phyloP scores from a whole-genome alignment of 805 yeast genomes.

The Kuraishia borneana region DNA sequence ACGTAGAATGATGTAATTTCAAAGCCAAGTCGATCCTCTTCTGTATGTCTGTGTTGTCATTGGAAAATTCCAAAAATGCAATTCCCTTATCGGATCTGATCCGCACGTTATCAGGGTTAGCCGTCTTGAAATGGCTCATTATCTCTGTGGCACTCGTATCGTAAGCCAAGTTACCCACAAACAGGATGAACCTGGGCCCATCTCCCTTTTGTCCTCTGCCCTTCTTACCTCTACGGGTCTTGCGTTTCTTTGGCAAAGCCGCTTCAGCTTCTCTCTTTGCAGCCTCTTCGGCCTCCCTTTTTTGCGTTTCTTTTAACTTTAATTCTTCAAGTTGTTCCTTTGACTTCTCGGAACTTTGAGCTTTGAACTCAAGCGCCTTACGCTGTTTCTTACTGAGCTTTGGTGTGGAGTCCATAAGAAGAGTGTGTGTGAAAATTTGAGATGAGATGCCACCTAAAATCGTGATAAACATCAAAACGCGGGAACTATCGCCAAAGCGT shows the following conservation, averaged over 20 bases:
- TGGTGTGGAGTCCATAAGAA: slow-evolving; percentile 4
- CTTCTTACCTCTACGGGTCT: slow-evolving; percentile 70
- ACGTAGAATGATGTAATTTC: slow-evolving; percentile 64
- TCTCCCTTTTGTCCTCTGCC: slow-evolving; percentile 37
- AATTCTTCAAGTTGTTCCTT: slow-evolving; percentile 19
- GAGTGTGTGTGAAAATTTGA: no score
- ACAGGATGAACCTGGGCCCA: slow-evolving; percentile 66
- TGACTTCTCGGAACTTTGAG: slow-evolving; percentile 21
- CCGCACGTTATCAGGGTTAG: slow-evolving; percentile 67
- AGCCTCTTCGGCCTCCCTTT: slow-evolving; percentile 6
- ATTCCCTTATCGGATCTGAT: slow-evolving; percentile 80
- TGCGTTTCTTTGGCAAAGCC: slow-evolving; percentile 48
- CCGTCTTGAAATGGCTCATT: slow-evolving; percentile 57
- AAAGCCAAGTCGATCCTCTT: slow-evolving; percentile 78
- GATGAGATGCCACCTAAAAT: slow-evolving; percentile 12
- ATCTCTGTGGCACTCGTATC: slow-evolving; percentile 53
- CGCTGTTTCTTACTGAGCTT: slow-evolving; percentile 57
- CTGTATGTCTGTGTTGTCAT: slow-evolving; percentile 50
- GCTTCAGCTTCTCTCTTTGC: slow-evolving; percentile 18
- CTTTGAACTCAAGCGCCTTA: slow-evolving; percentile 49
- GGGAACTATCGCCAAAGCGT: slow-evolving; percentile 17
- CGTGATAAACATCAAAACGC: slow-evolving; percentile 10
- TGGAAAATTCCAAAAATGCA: slow-evolving; percentile 78
- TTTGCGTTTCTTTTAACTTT: slow-evolving; percentile 9
- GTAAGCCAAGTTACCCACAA: slow-evolving; percentile 86